Conservation (phyloP, 768 basidiomycete species). For the Collybia sp. region DNA sequence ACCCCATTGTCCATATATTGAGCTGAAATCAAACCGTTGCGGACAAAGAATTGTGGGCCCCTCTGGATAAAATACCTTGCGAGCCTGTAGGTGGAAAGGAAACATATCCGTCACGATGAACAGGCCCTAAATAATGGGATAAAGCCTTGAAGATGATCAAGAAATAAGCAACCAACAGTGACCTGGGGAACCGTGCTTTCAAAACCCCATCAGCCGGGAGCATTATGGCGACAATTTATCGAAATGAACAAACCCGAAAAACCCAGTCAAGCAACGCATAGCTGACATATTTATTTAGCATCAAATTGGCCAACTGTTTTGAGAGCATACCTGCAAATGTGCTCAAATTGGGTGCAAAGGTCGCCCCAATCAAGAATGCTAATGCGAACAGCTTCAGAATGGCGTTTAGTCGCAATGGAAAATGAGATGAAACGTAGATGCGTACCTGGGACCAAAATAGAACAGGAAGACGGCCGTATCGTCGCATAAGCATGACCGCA, state of each 20-base stretch:
- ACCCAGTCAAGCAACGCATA: slow-evolving; percentile 27
- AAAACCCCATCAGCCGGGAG: neutral
- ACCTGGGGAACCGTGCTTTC: slow-evolving; percentile 41
- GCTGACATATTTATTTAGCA: slow-evolving; percentile 10
- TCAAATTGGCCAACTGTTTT: neutral
- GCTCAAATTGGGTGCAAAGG: slow-evolving; percentile 46
- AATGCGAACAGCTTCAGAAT: slow-evolving; percentile 37
- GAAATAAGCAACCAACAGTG: slow-evolving; percentile 31
- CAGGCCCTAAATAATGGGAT: slow-evolving; percentile 34
- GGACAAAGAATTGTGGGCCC: neutral
- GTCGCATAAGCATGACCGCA: slow-evolving; percentile 47
- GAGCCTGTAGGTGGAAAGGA: slow-evolving; percentile 66
- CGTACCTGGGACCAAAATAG: slow-evolving; percentile 54
- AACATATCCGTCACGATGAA: slow-evolving; percentile 61
- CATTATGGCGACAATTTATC: neutral
- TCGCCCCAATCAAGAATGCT: slow-evolving; percentile 46
- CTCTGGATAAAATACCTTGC: slow-evolving; percentile 41
- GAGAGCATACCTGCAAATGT: slow-evolving; percentile 30
- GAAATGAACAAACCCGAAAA: slow-evolving; percentile 17
- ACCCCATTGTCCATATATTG: slow-evolving; percentile 56
- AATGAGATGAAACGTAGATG: neutral
- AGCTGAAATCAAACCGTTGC: slow-evolving; percentile 25
- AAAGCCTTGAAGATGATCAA: neutral
- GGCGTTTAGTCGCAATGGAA: neutral
- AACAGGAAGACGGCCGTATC: slow-evolving; percentile 54